Evolutionary conservation across 2,329 filamentous ascomycete species (phyloP).

Genomic region (Ceratocystis eucalypticola): DNA sequence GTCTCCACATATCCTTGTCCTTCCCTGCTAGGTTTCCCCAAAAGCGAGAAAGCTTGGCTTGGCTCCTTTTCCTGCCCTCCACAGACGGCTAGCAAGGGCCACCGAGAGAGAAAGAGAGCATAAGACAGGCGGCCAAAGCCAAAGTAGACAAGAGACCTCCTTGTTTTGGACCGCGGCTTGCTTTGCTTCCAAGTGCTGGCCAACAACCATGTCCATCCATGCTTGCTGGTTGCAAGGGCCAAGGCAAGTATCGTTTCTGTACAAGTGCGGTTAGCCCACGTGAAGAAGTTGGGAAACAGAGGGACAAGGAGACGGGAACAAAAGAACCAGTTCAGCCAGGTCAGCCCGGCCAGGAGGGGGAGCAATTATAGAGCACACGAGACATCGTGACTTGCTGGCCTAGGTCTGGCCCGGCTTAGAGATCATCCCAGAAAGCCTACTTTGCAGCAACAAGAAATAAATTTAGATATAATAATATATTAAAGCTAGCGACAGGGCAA

Average conservation of each 20-base stretch:
- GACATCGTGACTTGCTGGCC: slow-evolving; percentile 10
- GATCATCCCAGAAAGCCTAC: background rate
- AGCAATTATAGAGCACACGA: background rate
- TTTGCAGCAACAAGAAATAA: background rate
- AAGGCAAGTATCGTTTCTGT: background rate
- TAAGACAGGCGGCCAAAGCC: background rate
- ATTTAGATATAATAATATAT: background rate
- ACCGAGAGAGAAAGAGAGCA: background rate
- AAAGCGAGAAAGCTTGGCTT: slow-evolving; percentile 1
- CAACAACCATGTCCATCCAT: background rate
- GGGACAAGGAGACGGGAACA: background rate
- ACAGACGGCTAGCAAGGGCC: background rate
- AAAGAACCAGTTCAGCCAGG: background rate
- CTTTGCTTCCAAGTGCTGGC: background rate
- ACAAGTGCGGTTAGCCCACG: background rate
- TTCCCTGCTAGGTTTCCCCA: background rate
- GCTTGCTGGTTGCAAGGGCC: background rate
- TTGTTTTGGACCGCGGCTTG: background rate
- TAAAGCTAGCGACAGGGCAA: background rate
- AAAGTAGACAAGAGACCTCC: background rate
- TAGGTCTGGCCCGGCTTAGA: slow-evolving; percentile 6
- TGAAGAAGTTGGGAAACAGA: background rate
- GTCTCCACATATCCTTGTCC: background rate
- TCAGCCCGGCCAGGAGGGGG: background rate
- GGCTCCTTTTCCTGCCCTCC: background rate